phyloP scores from a whole-genome alignment of 345 rosid species.

The Dipteronia sinensis region DNA sequence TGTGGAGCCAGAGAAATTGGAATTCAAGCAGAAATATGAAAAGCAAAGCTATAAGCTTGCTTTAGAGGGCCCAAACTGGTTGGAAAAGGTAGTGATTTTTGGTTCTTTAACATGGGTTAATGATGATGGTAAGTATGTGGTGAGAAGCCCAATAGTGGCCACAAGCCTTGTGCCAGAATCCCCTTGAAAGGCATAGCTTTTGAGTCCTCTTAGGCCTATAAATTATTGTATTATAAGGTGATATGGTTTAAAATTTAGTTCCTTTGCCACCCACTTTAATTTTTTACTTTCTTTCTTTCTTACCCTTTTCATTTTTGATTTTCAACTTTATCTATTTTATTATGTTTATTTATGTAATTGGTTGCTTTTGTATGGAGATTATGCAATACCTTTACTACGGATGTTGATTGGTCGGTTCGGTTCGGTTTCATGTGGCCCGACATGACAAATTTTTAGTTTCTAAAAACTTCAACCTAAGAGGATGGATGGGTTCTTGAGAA shows the following conservation, averaged over 20 bases:
- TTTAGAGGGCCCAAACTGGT: slow-evolving; percentile 45
- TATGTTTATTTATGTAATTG: too few relatives aligned
- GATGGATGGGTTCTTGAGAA: too few relatives aligned
- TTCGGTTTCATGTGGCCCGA: too few relatives aligned
- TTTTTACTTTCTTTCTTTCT: background rate
- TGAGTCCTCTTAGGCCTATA: background rate
- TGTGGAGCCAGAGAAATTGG: slow-evolving; percentile 58
- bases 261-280: background rate
- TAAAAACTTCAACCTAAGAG: too few relatives aligned
- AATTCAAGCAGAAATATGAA: slow-evolving; percentile 47
- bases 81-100: slow-evolving; percentile 41
- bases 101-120: slow-evolving; percentile 63
- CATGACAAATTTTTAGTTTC: too few relatives aligned
- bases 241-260: background rate
- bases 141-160: slow-evolving; percentile 59
- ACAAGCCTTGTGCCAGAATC: slow-evolving; percentile 33
- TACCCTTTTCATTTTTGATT: too few relatives aligned
- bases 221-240: background rate
- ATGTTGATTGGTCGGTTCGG: too few relatives aligned
- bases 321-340: too few relatives aligned
- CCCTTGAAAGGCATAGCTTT: slow-evolving; percentile 13
- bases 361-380: too few relatives aligned
- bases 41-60: slow-evolving; percentile 50
- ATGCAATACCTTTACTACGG: too few relatives aligned
- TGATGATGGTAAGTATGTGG: slow-evolving; percentile 46